These are phyloP conservation scores for Brettanomyces anomalus DNA, from an alignment of 805 yeast genomes.

Conservation along the genomic window DNA sequence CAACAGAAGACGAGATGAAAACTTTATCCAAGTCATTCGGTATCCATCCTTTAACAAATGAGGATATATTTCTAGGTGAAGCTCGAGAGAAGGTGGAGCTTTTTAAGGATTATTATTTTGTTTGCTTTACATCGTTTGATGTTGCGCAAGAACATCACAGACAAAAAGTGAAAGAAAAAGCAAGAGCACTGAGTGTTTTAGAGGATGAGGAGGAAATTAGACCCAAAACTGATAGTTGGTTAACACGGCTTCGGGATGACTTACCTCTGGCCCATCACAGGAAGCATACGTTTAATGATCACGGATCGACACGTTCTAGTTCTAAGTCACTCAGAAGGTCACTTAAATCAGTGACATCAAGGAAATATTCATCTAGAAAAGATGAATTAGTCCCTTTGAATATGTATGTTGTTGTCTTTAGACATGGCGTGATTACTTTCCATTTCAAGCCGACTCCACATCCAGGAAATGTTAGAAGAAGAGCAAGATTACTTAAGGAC, in stretches of 20 bases:
- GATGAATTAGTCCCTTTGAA: conserved; percentile 81
- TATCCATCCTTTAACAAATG: conserved; percentile 93
- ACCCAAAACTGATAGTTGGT: conserved; percentile 7
- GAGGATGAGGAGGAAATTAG: conserved; percentile 15
- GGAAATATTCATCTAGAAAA: conserved; percentile 12
- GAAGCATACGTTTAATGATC: neutral
- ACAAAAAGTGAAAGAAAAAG: conserved; percentile 19
- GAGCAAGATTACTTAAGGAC: conserved; percentile 81
- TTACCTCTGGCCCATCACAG: conserved; percentile 2
- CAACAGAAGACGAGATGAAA: conserved; percentile 96
- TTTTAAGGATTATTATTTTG: conserved; percentile 82
- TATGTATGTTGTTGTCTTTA: conserved; percentile 87
- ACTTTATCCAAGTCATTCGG: conserved; percentile 84
- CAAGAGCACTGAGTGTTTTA: conserved; percentile 7
- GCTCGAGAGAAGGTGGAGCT: conserved; percentile 93
- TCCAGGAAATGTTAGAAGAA: conserved; percentile 88
- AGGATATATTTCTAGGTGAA: conserved; percentile 88
- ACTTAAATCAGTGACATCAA: conserved; percentile 14
- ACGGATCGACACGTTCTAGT: neutral
- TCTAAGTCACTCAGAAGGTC: conserved; percentile 4
- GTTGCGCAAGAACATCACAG: conserved; percentile 64
- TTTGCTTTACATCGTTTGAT: conserved; percentile 81
- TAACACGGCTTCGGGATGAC: conserved; percentile 8
- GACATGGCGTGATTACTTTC: conserved; percentile 84
- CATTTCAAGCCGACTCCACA: conserved; percentile 95